Conservation (phyloP, 495 filamentous ascomycete species). For the Annulohypoxylon stygium region DNA sequence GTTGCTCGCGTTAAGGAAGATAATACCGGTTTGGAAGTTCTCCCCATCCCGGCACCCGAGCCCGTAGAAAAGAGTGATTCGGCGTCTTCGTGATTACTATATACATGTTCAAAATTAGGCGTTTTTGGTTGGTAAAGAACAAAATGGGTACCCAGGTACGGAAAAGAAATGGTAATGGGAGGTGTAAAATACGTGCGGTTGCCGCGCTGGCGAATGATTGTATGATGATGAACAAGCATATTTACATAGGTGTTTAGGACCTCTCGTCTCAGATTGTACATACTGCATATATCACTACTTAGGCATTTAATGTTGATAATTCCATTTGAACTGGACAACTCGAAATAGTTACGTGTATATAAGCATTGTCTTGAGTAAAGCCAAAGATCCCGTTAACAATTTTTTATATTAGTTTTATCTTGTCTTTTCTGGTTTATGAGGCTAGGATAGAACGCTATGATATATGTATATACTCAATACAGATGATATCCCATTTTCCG, state of each 20-base stretch:
- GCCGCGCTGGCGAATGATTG: constrained; percentile 5
- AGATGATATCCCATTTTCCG: constrained; percentile 8
- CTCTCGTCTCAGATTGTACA: constrained; percentile 41
- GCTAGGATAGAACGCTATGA: not conserved
- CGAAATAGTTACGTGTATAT: not conserved
- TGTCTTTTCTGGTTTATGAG: constrained; percentile 5
- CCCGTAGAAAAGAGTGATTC: constrained; percentile 19
- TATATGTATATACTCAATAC: constrained; percentile 7
- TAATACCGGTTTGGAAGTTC: constrained; percentile 64
- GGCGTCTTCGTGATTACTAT: not conserved
- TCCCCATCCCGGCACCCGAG: not conserved
- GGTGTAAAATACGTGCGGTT: not conserved
- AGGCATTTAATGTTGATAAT: constrained; percentile 29
- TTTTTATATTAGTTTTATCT: constrained; percentile 21
- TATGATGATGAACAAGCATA: constrained; percentile 20
- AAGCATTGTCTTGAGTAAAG: not conserved
- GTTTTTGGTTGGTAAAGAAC: constrained; percentile 13
- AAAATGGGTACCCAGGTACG: constrained; percentile 5
- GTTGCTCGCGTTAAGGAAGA: constrained; percentile 73
- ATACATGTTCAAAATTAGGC: not conserved
- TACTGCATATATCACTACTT: constrained; percentile 21
- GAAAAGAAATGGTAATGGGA: constrained; percentile 7
- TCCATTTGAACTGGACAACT: constrained; percentile 12
- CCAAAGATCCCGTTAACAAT: not conserved
- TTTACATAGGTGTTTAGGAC: not conserved